Evolutionary conservation across 78 protist genomes (phyloP).

Genomic region (Polysphondylium violaceum): DNA sequence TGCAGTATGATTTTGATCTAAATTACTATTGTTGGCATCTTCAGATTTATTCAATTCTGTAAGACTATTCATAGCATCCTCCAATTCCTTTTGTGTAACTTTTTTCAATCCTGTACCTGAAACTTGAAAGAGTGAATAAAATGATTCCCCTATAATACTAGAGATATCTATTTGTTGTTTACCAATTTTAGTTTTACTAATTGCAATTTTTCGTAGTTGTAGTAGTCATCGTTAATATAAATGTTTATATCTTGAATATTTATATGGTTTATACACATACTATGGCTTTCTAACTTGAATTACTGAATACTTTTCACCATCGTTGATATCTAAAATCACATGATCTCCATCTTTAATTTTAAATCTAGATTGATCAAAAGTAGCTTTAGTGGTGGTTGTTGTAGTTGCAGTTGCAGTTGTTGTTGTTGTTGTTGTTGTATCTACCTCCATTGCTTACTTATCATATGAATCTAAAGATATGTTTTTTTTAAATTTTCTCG

Average conservation of each 20-base stretch:
- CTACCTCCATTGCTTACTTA: constrained; percentile 28
- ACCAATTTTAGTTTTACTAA: background rate
- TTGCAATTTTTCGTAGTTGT: background rate
- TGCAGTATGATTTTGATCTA: constrained; percentile 45
- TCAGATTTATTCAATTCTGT: constrained; percentile 32
- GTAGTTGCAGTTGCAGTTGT: background rate
- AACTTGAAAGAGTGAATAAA: constrained; percentile 26
- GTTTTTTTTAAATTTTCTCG: too few relatives aligned
- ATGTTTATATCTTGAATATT: too few relatives aligned
- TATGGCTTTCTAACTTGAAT: background rate
- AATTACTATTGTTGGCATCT: constrained; percentile 55
- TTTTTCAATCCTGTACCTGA: constrained; percentile 8
- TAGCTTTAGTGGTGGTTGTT: background rate
- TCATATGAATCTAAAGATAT: too few relatives aligned
- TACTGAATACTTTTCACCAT: constrained; percentile 47
- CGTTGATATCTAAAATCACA: constrained; percentile 53
- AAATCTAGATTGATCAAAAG: background rate
- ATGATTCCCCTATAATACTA: constrained; percentile 65
- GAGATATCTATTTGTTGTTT: constrained; percentile 3
- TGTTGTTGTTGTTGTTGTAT: background rate
- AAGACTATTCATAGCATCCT: constrained; percentile 9
- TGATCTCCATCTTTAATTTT: constrained; percentile 47
- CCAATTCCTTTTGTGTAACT: constrained; percentile 53
- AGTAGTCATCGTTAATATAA: too few relatives aligned
- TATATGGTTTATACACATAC: background rate